Evolutionary conservation across 768 basidiomycete genomes (phyloP).

Genomic region (Macrolepiota fuliginosa): DNA sequence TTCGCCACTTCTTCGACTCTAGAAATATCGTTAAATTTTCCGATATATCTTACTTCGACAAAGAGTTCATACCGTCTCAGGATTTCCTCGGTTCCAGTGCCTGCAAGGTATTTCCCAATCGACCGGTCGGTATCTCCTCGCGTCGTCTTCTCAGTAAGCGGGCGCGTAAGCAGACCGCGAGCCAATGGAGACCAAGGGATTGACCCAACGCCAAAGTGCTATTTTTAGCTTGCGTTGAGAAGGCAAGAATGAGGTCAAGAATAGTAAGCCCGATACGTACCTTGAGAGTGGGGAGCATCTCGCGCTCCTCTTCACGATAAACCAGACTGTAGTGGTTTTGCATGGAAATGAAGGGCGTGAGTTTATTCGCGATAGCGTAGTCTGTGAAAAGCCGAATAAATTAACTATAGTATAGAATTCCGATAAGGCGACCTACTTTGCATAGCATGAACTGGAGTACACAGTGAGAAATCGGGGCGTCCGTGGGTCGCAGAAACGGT

Average conservation of each 20-base stretch:
- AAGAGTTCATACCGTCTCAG: conserved; percentile 30
- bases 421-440: conserved; percentile 37
- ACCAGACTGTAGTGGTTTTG: conserved; percentile 61
- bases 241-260: background rate
- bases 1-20: conserved; percentile 57
- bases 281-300: conserved; percentile 59
- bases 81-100: conserved; percentile 29
- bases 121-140: conserved; percentile 35
- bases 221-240: background rate
- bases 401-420: background rate
- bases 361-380: conserved; percentile 55
- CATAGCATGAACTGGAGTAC: conserved; percentile 43
- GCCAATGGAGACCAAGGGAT: conserved; percentile 63
- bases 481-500: background rate
- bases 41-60: background rate
- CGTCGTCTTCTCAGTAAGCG: conserved; percentile 35
- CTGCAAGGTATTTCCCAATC: conserved; percentile 18
- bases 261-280: conserved; percentile 19
- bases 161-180: conserved; percentile 48
- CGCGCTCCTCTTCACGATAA: conserved; percentile 64
- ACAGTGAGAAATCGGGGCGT: background rate
- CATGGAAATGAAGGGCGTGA: conserved; percentile 65
- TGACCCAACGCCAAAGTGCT: conserved; percentile 51
- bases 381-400: conserved; percentile 27
- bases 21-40: too few species aligned